Base-by-base conservation (phyloP, 371 early-diverging fungal species). In the Dipsacomyces acuminosporus region DNA sequence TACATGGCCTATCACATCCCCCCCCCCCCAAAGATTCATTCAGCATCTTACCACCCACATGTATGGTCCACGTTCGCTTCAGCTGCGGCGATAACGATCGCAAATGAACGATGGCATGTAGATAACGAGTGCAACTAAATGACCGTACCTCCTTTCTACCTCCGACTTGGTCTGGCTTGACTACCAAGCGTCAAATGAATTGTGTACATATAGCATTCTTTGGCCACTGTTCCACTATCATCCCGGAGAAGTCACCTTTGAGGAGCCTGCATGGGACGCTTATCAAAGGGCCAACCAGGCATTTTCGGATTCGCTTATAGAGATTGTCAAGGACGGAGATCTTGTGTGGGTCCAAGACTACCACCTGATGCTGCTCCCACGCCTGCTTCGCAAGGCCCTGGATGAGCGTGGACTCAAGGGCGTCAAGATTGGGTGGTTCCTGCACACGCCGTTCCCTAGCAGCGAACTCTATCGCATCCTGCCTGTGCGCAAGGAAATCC, bases 261-360 rank as follows among this genome's bases (percentile, higher is more conserved):
- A 90, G 65, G 90, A 91, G 66, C 83, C 80, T 9, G 83, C 89
- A 63, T 99, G 98, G 94, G 89, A 93, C 24, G 96, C 94, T 1
- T 99, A 99, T 76, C 86, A 90, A 66, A 73, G 82, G 35, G 97
- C 93, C 47, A 99, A 98, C 78, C 65, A 58, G 42, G 78, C 83
- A 22, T 98, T 99, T 79, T 92, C 95, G 25, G 86, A 91, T 49
- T 86, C 90, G 6, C 81, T 99, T 53, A 73, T 78, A 8, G 82
- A 85, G 24, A 79, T 86, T 48, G 82, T 89, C 3, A 65, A 90
- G 57, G 94, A 97, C 50, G 94, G 91, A 35, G 99, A 98, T 76
- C 75, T 98, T 38, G 87, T 99, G 35, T 99, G 99, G 97, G 89
- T 99, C n/a, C 99, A 99, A 53, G 99, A 99, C 76, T 99, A 99